A percentile compares a stretch with the other conserved stretches of the same genome.
phyloP scores from a whole-genome alignment of 208 protist species.

The Wallacemonas rigidus region DNA sequence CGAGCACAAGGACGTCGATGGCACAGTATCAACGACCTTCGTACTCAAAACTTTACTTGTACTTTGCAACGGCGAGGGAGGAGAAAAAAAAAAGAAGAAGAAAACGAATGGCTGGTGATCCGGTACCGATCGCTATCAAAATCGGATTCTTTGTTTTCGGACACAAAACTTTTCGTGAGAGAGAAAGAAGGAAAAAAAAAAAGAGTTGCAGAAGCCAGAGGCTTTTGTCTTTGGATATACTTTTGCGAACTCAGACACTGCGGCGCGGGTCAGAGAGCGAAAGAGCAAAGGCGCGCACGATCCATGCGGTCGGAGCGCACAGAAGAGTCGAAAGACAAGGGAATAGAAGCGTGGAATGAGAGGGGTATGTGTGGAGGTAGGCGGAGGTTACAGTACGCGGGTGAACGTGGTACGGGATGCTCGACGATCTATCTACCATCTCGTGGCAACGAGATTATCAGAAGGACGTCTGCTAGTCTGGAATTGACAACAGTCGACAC shows the following conservation, averaged over 20 bases:
- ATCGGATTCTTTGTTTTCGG: neutral
- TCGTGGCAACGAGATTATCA: too few relatives aligned
- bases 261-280: neutral
- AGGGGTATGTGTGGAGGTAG: neutral
- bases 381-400: neutral
- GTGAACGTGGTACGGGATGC: too few relatives aligned
- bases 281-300: neutral
- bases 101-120: neutral
- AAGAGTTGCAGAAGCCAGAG: neutral
- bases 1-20: neutral
- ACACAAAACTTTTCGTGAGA: conserved; percentile 1
- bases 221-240: conserved; percentile 8
- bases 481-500: too few relatives aligned
- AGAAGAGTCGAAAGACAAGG: conserved; percentile 1
- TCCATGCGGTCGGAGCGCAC: too few relatives aligned
- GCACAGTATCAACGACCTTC: neutral
- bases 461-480: too few relatives aligned
- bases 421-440: too few relatives aligned
- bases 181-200: conserved; percentile 17
- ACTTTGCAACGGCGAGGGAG: neutral
- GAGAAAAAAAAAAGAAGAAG: conserved; percentile 1
- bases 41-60: conserved; percentile 7
- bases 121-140: neutral
- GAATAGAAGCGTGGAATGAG: neutral
- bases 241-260: conserved; percentile 1